A percentile compares a stretch with the other conserved stretches of the same genome.
These are phyloP conservation scores for Talaromyces sp. DNA, from an alignment of 2,329 filamentous ascomycete species.

Conservation along the genomic window DNA sequence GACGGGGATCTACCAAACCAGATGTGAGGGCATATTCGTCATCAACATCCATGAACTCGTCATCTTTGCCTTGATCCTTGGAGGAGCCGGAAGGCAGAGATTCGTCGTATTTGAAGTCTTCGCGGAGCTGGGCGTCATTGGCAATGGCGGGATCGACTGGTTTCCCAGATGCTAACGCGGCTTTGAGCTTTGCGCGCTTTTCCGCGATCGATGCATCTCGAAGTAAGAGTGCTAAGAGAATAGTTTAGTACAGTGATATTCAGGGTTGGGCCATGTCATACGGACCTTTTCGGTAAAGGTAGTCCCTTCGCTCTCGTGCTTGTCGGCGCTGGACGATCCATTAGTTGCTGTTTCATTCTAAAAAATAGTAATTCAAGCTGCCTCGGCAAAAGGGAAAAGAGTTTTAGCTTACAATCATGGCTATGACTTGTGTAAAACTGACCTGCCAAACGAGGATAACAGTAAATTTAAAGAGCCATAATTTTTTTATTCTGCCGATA, in stretches of 20 bases:
- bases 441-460: background rate
- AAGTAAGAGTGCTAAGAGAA: constrained; percentile 63
- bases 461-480: constrained; percentile 18
- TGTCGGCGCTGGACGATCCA: constrained; percentile 54
- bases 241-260: background rate
- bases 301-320: constrained; percentile 74
- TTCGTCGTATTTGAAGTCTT: constrained; percentile 93
- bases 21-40: constrained; percentile 89
- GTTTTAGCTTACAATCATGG: constrained; percentile 15
- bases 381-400: background rate
- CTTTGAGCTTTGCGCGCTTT: constrained; percentile 80
- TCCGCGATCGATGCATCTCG: constrained; percentile 89
- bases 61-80: constrained; percentile 65
- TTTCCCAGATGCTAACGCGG: constrained; percentile 82
- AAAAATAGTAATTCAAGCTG: background rate
- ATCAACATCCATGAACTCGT: constrained; percentile 73
- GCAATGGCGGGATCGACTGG: constrained; percentile 75
- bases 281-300: constrained; percentile 69
- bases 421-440: background rate
- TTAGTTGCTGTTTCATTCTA: background rate
- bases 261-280: background rate
- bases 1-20: constrained; percentile 83
- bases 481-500: constrained; percentile 33
- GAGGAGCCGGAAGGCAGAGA: constrained; percentile 43
- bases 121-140: constrained; percentile 75